Percentiles rank a stretch among this genome's conserved stretches.
phyloP scores from a whole-genome alignment of 768 basidiomycete genomes.

The Leccinum subtestaceum region DNA sequence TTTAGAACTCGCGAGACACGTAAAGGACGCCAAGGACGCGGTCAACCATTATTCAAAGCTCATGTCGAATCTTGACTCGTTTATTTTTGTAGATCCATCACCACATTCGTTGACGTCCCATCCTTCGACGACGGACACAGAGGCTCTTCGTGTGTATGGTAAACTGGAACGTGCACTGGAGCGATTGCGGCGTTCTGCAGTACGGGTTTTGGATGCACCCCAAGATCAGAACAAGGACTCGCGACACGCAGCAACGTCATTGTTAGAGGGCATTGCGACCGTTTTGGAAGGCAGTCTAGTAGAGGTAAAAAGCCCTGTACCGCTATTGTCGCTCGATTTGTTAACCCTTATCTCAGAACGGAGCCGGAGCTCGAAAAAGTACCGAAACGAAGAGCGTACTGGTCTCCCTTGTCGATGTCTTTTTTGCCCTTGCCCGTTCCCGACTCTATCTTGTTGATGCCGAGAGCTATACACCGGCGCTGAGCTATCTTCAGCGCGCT shows the following conservation, averaged over 20 bases:
- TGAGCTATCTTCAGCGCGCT: slow-evolving; percentile 48
- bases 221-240: slow-evolving; percentile 9
- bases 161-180: slow-evolving; percentile 65
- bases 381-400: slow-evolving; percentile 34
- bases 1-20: slow-evolving; percentile 19
- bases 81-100: not conserved
- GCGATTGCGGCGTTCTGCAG: slow-evolving; percentile 48
- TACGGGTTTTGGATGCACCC: slow-evolving; percentile 44
- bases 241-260: slow-evolving; percentile 13
- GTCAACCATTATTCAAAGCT: slow-evolving; percentile 22
- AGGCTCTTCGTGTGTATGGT: slow-evolving; percentile 35
- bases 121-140: slow-evolving; percentile 4
- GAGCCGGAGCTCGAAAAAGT: not conserved
- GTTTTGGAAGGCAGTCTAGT: slow-evolving; percentile 31
- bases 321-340: not conserved
- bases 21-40: slow-evolving; percentile 15
- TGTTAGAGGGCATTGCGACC: slow-evolving; percentile 39
- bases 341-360: slow-evolving; percentile 4
- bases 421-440: slow-evolving; percentile 52
- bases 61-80: slow-evolving; percentile 10
- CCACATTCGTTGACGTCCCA: not conserved
- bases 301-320: slow-evolving; percentile 27
- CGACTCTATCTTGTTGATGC: slow-evolving; percentile 40
- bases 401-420: slow-evolving; percentile 50
- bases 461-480: slow-evolving; percentile 44